A percentile compares a stretch with the other conserved stretches of the same genome.
Conservation (phyloP, 2,329 filamentous ascomycete genomes). For the Trichoderma afroharzianum region DNA sequence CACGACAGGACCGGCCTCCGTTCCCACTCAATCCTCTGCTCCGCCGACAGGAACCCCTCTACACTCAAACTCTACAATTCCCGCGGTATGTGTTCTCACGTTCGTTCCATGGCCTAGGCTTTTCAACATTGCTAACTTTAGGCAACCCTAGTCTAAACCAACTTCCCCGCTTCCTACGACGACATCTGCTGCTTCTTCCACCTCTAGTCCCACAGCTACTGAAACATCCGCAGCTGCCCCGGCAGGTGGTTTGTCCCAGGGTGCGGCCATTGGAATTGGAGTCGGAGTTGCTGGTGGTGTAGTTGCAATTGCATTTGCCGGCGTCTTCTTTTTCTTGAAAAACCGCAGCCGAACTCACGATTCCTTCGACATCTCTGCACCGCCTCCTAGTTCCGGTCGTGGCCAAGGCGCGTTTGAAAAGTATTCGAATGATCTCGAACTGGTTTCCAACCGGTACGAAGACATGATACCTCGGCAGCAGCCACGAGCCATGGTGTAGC, state of each 20-base stretch:
- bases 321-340: constrained; percentile 37
- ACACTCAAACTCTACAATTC: constrained; percentile 1
- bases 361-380: constrained; percentile 47
- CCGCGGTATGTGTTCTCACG: neutral
- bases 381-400: constrained; percentile 42
- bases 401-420: constrained; percentile 34
- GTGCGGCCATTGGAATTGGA: constrained; percentile 48
- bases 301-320: constrained; percentile 38
- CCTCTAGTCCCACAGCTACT: constrained; percentile 10
- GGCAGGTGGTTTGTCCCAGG: constrained; percentile 33
- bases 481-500: constrained; percentile 43
- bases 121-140: neutral
- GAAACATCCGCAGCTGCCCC: constrained; percentile 16
- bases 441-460: constrained; percentile 53
- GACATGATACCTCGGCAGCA: constrained; percentile 53
- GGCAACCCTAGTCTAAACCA: neutral
- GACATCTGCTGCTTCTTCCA: neutral
- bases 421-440: constrained; percentile 44
- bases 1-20: constrained; percentile 5
- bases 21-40: constrained; percentile 4
- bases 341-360: constrained; percentile 26
- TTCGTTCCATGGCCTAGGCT: neutral
- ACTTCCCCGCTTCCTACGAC: neutral
- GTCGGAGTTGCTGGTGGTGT: constrained; percentile 43
- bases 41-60: constrained; percentile 10